A percentile compares a stretch with the other conserved stretches of the same genome.
Evolutionary conservation across 2,329 filamentous ascomycete species (phyloP).

Genomic region (Pestalotiopsis sp.): DNA sequence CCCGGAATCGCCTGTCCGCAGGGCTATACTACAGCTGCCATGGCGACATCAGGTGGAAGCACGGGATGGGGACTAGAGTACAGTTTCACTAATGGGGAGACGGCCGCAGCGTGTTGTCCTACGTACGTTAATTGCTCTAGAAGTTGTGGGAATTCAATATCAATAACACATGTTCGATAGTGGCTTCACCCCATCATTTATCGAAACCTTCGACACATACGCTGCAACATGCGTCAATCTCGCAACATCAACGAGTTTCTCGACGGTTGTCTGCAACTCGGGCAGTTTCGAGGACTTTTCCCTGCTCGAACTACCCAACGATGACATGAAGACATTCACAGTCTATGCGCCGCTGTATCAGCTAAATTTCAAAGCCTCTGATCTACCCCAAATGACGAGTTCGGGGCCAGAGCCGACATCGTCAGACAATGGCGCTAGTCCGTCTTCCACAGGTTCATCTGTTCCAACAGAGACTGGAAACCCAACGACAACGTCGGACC

Average conservation of each 20-base stretch:
- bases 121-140: neutral
- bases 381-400: neutral
- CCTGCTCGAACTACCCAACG: conserved; percentile 4
- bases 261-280: conserved; percentile 8
- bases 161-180: neutral
- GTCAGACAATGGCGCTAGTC: neutral
- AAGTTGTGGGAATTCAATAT: neutral
- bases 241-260: conserved; percentile 6
- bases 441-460: neutral
- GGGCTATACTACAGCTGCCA: conserved; percentile 21
- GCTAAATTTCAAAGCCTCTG: conserved; percentile 6
- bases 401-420: neutral
- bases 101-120: conserved; percentile 15
- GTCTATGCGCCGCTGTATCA: conserved; percentile 5
- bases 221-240: conserved; percentile 9
- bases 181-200: conserved; percentile 4
- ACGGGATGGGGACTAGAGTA: conserved; percentile 12
- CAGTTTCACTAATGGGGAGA: conserved; percentile 8
- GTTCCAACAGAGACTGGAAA: neutral
- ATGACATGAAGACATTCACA: conserved; percentile 9
- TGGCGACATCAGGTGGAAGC: conserved; percentile 16
- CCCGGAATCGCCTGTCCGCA: conserved; percentile 22
- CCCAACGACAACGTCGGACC: neutral
- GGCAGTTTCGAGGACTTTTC: conserved; percentile 9
- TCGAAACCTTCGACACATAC: conserved; percentile 1